Conservation (phyloP, 805 yeast species). For the Metschnikowia gruessii region DNA sequence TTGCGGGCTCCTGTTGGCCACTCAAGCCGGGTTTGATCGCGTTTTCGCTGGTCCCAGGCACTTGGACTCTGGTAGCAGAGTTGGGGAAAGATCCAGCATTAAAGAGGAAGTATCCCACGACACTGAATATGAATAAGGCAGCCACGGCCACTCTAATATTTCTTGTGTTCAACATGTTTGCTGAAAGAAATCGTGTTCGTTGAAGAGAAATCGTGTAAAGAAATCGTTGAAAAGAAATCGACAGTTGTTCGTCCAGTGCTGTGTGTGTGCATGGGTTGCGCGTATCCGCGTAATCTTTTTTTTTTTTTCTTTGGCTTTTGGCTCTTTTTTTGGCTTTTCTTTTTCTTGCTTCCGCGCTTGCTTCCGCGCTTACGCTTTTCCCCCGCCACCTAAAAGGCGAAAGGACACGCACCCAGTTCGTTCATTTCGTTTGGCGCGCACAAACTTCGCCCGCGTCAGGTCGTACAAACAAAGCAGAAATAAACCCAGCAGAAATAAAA, state of each 20-base stretch:
- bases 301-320: not conserved
- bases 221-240: no score
- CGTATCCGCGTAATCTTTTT: constrained; percentile 1
- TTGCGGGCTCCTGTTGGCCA: constrained; percentile 34
- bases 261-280: not conserved
- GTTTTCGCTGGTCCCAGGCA: constrained; percentile 13
- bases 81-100: constrained; percentile 38
- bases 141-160: constrained; percentile 53
- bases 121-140: constrained; percentile 48
- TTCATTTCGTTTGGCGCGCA: not conserved
- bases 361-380: not conserved
- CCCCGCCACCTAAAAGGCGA: not conserved
- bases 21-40: constrained; percentile 21
- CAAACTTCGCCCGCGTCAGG: no score
- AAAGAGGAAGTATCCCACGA: constrained; percentile 49
- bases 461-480: no score
- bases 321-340: not conserved
- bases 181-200: no score
- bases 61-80: constrained; percentile 31
- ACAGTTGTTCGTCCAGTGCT: not conserved
- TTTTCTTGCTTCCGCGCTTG: not conserved
- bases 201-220: no score
- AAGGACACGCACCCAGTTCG: not conserved
- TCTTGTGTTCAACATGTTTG: constrained; percentile 38
- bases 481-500: no score